Evolutionary conservation across 331 rosid species (phyloP).

Genomic region (Saraca asoca): DNA sequence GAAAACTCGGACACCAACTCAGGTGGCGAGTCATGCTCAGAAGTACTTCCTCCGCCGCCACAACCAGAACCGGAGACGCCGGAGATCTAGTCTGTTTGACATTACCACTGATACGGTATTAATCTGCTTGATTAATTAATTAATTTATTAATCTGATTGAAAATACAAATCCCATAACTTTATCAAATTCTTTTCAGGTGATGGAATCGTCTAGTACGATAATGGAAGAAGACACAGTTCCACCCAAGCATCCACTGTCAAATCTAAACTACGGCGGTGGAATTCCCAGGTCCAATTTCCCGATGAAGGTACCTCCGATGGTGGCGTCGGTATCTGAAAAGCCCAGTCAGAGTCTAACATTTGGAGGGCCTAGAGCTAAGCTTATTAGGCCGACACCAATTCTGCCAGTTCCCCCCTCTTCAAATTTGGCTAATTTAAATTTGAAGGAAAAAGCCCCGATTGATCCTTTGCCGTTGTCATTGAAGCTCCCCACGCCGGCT

Average conservation of each 20-base stretch:
- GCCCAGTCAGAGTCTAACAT: slow-evolving; percentile 9
- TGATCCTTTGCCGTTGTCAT: slow-evolving; percentile 53
- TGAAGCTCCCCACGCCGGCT: slow-evolving; percentile 47
- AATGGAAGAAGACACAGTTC: slow-evolving; percentile 51
- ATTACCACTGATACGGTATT: slow-evolving; percentile 83
- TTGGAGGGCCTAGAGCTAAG: slow-evolving; percentile 29
- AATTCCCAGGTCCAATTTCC: slow-evolving; percentile 43
- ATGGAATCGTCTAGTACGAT: slow-evolving; percentile 43
- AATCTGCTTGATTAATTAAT: not conserved
- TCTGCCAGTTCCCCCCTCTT: slow-evolving; percentile 64
- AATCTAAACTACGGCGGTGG: slow-evolving; percentile 33
- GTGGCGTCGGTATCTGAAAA: slow-evolving; percentile 33
- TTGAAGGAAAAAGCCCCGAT: slow-evolving; percentile 43
- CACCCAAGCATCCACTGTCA: slow-evolving; percentile 36
- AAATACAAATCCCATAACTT: not conserved
- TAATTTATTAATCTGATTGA: not conserved
- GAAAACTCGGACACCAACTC: slow-evolving; percentile 92
- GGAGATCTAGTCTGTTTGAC: slow-evolving; percentile 95
- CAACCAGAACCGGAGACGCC: slow-evolving; percentile 76
- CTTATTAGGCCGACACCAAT: slow-evolving; percentile 69
- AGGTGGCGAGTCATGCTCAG: slow-evolving; percentile 96
- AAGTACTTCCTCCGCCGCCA: slow-evolving; percentile 85
- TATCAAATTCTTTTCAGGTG: slow-evolving; percentile 36
- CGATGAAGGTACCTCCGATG: slow-evolving; percentile 39
- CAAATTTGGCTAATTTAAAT: slow-evolving; percentile 65